A percentile compares a stretch with the other conserved stretches of the same genome.
phyloP scores from a whole-genome alignment of 2,329 filamentous ascomycete genomes.

The Septoria petroselini region DNA sequence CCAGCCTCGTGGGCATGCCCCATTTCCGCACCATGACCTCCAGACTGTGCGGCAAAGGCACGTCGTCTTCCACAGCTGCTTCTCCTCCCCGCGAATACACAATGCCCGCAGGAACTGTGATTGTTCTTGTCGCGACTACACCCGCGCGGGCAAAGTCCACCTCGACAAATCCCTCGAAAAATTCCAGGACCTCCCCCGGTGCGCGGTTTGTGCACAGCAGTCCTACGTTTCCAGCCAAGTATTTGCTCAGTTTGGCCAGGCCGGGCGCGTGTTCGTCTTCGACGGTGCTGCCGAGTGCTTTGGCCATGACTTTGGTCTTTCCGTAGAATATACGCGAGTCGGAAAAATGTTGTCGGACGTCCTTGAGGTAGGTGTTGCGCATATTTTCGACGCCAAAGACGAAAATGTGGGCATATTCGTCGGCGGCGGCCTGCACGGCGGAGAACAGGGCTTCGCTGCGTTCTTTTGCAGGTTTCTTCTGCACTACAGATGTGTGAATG shows the following conservation, averaged over 20 bases:
- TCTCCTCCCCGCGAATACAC: slow-evolving; percentile 78
- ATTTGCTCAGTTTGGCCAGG: slow-evolving; percentile 64
- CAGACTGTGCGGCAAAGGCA: slow-evolving; percentile 79
- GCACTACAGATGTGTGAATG: slow-evolving; percentile 84
- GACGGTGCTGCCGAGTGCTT: slow-evolving; percentile 76
- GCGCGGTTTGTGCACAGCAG: slow-evolving; percentile 83
- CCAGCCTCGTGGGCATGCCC: slow-evolving; percentile 82
- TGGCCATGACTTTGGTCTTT: slow-evolving; percentile 98
- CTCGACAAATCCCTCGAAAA: slow-evolving; percentile 69
- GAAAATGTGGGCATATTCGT: slow-evolving; percentile 85
- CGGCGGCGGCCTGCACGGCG: slow-evolving; percentile 80
- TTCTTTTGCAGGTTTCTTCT: slow-evolving; percentile 86
- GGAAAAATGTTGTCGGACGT: slow-evolving; percentile 76
- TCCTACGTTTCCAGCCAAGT: slow-evolving; percentile 79
- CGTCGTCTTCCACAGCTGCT: slow-evolving; percentile 74
- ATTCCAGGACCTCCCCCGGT: slow-evolving; percentile 63
- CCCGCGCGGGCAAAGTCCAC: slow-evolving; percentile 92
- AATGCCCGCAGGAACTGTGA: slow-evolving; percentile 78
- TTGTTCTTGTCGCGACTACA: slow-evolving; percentile 66
- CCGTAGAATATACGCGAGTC: slow-evolving; percentile 96
- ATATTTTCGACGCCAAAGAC: slow-evolving; percentile 95
- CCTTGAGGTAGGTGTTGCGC: slow-evolving; percentile 94
- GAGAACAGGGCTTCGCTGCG: slow-evolving; percentile 80
- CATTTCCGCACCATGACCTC: slow-evolving; percentile 88
- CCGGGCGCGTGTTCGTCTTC: slow-evolving; percentile 74